phyloP scores from a whole-genome alignment of 1,284 basidiomycete genomes.

The Ustilago nuda region DNA sequence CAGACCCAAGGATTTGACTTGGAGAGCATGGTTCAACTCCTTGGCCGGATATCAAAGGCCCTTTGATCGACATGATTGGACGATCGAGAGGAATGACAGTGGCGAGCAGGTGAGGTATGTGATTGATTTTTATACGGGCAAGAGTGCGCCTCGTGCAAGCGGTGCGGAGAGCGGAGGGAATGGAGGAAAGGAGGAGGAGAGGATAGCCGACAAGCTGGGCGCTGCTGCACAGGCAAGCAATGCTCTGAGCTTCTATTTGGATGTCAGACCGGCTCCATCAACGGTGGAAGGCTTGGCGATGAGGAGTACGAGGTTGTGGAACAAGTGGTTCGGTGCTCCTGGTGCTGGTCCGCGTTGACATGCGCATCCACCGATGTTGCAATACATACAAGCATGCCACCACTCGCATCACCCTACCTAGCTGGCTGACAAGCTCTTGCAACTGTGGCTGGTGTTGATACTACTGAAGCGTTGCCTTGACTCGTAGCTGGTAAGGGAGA shows the following conservation, averaged over 20 bases:
- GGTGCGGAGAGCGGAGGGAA: constrained; percentile 64
- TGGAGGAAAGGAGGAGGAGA: constrained; percentile 2
- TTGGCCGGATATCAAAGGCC: constrained; percentile 92
- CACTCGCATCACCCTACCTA: neutral
- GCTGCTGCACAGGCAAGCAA: constrained; percentile 26
- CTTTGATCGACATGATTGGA: constrained; percentile 98
- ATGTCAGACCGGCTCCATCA: constrained; percentile 92
- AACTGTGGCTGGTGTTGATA: neutral
- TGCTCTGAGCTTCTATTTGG: constrained; percentile 82
- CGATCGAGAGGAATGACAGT: constrained; percentile 82
- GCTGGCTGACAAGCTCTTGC: neutral
- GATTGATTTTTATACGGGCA: constrained; percentile 98
- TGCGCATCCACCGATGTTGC: neutral
- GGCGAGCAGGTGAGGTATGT: constrained; percentile 90
- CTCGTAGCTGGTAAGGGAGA: no score
- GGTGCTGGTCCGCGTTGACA: constrained; percentile 25
- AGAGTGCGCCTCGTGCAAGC: constrained; percentile 59
- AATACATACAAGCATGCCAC: neutral
- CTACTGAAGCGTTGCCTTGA: no score
- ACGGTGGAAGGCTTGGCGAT: constrained; percentile 88
- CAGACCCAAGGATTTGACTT: constrained; percentile 72
- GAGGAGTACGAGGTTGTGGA: constrained; percentile 69
- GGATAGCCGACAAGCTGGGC: constrained; percentile 21
- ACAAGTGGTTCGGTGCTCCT: constrained; percentile 37
- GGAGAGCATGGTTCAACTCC: constrained; percentile 83